These are phyloP conservation scores for Viola pubescens DNA, from an alignment of 441 rosid genomes.

Conservation along the genomic window DNA sequence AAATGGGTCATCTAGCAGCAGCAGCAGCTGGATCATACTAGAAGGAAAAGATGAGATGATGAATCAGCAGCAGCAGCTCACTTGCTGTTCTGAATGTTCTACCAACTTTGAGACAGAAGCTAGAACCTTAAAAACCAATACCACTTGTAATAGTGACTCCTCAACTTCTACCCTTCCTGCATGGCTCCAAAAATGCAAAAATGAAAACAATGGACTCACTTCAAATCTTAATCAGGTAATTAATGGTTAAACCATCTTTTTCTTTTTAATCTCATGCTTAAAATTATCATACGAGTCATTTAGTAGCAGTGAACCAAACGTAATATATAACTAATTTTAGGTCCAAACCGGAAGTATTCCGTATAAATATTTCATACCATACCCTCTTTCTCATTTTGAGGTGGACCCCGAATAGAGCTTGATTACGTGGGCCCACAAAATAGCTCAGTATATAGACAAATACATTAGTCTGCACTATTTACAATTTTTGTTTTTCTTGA, in stretches of 20 bases:
- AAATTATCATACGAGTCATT: too few species aligned
- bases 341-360: too few species aligned
- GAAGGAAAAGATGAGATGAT: slow-evolving; percentile 25
- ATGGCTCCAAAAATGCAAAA: slow-evolving; percentile 59
- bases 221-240: slow-evolving; percentile 35
- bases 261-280: too few species aligned
- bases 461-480: neutral
- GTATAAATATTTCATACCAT: too few species aligned
- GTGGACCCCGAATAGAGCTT: too few species aligned
- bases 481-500: slow-evolving; percentile 1
- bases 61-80: slow-evolving; percentile 11
- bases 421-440: neutral
- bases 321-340: too few species aligned
- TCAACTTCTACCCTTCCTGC: slow-evolving; percentile 42
- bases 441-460: neutral
- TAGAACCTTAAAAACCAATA: slow-evolving; percentile 18
- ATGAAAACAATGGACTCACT: slow-evolving; percentile 28
- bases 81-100: slow-evolving; percentile 32
- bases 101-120: slow-evolving; percentile 26
- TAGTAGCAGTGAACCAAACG: too few species aligned
- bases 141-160: slow-evolving; percentile 21
- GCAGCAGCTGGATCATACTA: slow-evolving; percentile 19
- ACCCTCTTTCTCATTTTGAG: too few species aligned
- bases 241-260: neutral
- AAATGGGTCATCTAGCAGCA: slow-evolving; percentile 14